Percentiles rank a stretch among this genome's conserved stretches.
Evolutionary conservation across 2,329 filamentous ascomycete species (phyloP).

Genomic region (Nemania sp.): DNA sequence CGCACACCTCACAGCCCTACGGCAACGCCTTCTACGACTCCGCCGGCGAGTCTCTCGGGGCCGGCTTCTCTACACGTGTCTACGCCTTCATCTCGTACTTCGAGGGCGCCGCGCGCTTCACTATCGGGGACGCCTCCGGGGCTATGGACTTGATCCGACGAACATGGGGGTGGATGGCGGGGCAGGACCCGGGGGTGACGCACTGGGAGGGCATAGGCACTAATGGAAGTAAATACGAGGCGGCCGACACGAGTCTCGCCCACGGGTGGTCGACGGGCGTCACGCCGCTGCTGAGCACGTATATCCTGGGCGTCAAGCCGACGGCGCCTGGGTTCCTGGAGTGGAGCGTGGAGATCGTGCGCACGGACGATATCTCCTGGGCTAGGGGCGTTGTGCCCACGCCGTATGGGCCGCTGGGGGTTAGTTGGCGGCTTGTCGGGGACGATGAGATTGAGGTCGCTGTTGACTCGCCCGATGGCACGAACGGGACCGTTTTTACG

Average conservation of each 20-base stretch:
- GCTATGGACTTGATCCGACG: conserved; percentile 60
- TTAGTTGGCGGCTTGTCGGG: conserved; percentile 53
- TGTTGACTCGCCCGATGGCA: conserved; percentile 50
- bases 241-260: conserved; percentile 60
- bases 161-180: conserved; percentile 64
- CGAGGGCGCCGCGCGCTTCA: conserved; percentile 63
- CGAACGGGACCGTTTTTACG: conserved; percentile 47
- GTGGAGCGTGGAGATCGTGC: conserved; percentile 57
- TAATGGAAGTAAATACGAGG: conserved; percentile 58
- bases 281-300: conserved; percentile 59
- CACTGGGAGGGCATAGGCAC: conserved; percentile 65
- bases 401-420: conserved; percentile 54
- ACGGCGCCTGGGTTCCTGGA: conserved; percentile 57
- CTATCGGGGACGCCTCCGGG: conserved; percentile 48
- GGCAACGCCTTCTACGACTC: conserved; percentile 67
- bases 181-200: conserved; percentile 59
- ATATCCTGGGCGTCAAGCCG: conserved; percentile 61
- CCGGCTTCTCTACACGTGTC: conserved; percentile 58
- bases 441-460: conserved; percentile 46
- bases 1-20: conserved; percentile 54
- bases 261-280: conserved; percentile 66
- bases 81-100: conserved; percentile 67
- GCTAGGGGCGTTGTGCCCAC: conserved; percentile 56
- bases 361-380: conserved; percentile 37
- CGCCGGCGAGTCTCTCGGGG: conserved; percentile 50